A percentile compares a stretch with the other conserved stretches of the same genome.
These are phyloP conservation scores for Bipolaris oryzae DNA, from an alignment of 2,329 filamentous ascomycete species.

Conservation along the genomic window DNA sequence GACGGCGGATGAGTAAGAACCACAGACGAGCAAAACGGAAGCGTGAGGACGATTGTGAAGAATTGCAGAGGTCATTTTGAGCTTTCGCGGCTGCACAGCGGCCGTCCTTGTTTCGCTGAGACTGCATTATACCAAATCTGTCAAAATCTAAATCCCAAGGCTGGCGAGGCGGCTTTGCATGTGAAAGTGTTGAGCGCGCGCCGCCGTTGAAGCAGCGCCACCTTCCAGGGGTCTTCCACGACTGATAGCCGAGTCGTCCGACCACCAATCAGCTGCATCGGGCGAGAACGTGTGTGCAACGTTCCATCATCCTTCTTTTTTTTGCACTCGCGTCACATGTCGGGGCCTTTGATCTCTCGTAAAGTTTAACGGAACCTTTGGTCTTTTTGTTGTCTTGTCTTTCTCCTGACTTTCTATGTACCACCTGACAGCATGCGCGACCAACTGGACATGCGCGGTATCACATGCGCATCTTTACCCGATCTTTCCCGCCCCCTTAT, in stretches of 20 bases:
- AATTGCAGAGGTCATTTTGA: constrained; percentile 1
- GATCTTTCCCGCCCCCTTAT: constrained; percentile 5
- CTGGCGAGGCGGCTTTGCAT: constrained; percentile 20
- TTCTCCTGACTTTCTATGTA: background rate
- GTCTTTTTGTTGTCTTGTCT: background rate
- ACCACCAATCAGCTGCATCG: constrained; percentile 18
- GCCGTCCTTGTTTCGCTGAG: constrained; percentile 23
- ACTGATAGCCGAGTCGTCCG: constrained; percentile 15
- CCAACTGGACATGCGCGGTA: background rate
- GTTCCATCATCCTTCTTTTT: constrained; percentile 1
- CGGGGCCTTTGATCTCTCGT: background rate
- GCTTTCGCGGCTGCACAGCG: constrained; percentile 11
- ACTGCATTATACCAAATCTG: constrained; percentile 17
- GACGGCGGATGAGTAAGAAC: background rate
- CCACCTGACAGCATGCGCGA: background rate
- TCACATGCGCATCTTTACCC: background rate
- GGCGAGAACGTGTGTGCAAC: constrained; percentile 4
- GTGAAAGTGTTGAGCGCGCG: constrained; percentile 30
- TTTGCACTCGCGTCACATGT: background rate
- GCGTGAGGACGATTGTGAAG: background rate
- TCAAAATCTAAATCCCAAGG: constrained; percentile 8
- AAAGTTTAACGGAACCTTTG: background rate
- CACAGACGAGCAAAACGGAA: constrained; percentile 1
- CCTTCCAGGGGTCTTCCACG: constrained; percentile 18
- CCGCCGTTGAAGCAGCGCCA: constrained; percentile 7